Percentiles rank a stretch among this genome's conserved stretches.
Evolutionary conservation across 768 basidiomycete genomes (phyloP).

Genomic region (Phaffia australis): DNA sequence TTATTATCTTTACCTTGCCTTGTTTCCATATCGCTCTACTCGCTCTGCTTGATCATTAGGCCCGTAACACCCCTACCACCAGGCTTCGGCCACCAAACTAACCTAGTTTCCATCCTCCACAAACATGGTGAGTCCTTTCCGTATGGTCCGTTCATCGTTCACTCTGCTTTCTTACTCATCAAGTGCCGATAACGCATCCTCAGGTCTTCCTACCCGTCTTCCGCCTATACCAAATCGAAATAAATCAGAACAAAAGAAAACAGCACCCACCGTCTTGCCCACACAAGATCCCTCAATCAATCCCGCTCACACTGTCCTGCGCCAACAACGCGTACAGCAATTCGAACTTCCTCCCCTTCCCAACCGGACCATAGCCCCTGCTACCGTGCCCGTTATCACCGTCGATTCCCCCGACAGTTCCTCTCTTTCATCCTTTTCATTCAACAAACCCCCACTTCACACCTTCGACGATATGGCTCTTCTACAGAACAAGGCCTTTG

Average conservation of each 20-base stretch:
- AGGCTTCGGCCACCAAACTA: slow-evolving; percentile 13
- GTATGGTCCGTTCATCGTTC: neutral
- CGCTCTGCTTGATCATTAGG: slow-evolving; percentile 3
- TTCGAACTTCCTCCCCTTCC: slow-evolving; percentile 1
- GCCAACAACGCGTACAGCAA: slow-evolving; percentile 4
- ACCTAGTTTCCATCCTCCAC: neutral
- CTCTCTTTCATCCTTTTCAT: slow-evolving; percentile 10
- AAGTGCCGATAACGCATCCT: neutral
- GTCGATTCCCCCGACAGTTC: neutral
- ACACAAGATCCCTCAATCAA: slow-evolving; percentile 10
- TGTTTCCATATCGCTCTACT: neutral
- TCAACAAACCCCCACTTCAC: neutral
- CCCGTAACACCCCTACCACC: slow-evolving; percentile 6
- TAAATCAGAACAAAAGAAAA: slow-evolving; percentile 2
- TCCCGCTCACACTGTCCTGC: slow-evolving; percentile 13
- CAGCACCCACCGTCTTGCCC: neutral
- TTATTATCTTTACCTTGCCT: slow-evolving; percentile 6
- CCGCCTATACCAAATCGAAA: slow-evolving; percentile 18
- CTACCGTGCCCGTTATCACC: neutral
- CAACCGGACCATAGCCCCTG: slow-evolving; percentile 5
- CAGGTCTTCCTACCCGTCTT: slow-evolving; percentile 18
- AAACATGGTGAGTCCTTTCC: slow-evolving; percentile 7
- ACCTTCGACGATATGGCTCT: slow-evolving; percentile 12
- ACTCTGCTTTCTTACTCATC: neutral
- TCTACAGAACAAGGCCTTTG: slow-evolving; percentile 18